Conservation (phyloP, 805 yeast species). For the Kregervanrija delftensis region DNA sequence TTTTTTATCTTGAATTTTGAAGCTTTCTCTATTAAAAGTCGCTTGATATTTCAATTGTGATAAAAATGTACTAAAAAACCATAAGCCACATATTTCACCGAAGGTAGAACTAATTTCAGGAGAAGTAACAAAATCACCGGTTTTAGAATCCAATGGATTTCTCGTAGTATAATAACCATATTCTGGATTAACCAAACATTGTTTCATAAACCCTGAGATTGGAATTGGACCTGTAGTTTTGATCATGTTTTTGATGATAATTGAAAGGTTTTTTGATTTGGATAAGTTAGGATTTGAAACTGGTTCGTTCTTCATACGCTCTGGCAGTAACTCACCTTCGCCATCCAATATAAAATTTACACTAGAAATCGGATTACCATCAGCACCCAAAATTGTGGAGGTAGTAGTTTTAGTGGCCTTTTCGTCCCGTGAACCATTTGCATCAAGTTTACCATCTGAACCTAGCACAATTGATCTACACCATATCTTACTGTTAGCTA, state of each 20-base stretch:
- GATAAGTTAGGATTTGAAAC: not conserved
- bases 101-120: constrained; percentile 85
- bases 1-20: constrained; percentile 19
- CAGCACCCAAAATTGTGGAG: constrained; percentile 4
- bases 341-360: not conserved
- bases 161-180: constrained; percentile 74
- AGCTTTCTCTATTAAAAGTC: constrained; percentile 11
- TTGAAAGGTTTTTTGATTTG: constrained; percentile 11
- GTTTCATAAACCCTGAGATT: constrained; percentile 68
- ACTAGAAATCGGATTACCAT: constrained; percentile 6
- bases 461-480: too few species aligned
- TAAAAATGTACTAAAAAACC: constrained; percentile 56
- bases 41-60: constrained; percentile 44
- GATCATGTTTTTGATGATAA: constrained; percentile 40
- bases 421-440: too few species aligned
- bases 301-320: constrained; percentile 1
- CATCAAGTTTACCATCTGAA: too few species aligned
- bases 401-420: not conserved
- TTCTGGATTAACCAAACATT: constrained; percentile 71
- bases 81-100: constrained; percentile 78
- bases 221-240: constrained; percentile 73
- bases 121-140: constrained; percentile 76
- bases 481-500: too few species aligned
- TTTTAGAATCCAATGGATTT: constrained; percentile 46
- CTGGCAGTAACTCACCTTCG: not conserved